phyloP scores from a whole-genome alignment of 306 rosid genomes.

The Trichosanthes cucumerina region DNA sequence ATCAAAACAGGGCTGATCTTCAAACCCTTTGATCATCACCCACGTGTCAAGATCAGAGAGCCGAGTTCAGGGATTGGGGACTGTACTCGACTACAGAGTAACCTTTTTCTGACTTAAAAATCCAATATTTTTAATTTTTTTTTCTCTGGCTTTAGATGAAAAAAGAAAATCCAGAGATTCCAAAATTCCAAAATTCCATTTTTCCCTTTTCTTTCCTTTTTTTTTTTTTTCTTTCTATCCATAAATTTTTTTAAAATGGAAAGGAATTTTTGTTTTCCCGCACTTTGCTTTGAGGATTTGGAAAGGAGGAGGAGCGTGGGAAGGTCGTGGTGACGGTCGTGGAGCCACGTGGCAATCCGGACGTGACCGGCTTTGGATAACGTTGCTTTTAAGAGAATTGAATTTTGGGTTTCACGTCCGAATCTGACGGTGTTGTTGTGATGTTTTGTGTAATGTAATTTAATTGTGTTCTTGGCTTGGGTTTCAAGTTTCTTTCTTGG shows the following conservation, averaged over 20 bases:
- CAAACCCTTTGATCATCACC: not conserved
- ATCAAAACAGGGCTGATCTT: not conserved
- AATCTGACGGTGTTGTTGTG: not conserved
- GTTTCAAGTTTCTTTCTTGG: not conserved
- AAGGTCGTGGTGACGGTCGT: not conserved
- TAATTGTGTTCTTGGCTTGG: not conserved
- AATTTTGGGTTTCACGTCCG: slow-evolving; percentile 10
- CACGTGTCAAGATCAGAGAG: slow-evolving; percentile 1
- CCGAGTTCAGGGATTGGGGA: not conserved
- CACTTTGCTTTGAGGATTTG: not conserved
- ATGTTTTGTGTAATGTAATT: not conserved
- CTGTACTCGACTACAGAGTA: not conserved
- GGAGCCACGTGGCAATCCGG: not conserved
- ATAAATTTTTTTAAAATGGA: not conserved
- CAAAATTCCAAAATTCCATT: not conserved
- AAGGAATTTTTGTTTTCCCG: slow-evolving; percentile 1
- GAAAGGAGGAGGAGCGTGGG: slow-evolving; percentile 4
- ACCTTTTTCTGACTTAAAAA: not conserved
- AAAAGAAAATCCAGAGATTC: not conserved
- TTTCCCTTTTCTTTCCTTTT: not conserved
- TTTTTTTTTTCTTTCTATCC: not conserved
- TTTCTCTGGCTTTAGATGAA: not conserved
- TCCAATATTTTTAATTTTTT: not conserved
- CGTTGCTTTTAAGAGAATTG: not conserved
- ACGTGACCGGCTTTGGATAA: slow-evolving; percentile 1